phyloP scores from a whole-genome alignment of 495 filamentous ascomycete species.

The Platismatia glauca region DNA sequence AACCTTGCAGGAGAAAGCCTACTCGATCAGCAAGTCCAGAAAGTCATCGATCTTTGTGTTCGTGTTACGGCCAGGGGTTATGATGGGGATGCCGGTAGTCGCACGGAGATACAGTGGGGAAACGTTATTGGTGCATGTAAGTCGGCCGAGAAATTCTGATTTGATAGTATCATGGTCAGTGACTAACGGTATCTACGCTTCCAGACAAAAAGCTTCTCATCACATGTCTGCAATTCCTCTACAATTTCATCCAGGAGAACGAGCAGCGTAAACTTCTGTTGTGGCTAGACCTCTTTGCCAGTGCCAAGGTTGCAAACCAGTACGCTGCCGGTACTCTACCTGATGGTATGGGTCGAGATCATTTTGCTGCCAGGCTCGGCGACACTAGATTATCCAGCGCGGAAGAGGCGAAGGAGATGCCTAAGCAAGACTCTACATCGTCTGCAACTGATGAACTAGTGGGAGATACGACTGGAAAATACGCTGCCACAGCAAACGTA shows the following conservation, averaged over 20 bases:
- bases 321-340: constrained; percentile 21
- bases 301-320: constrained; percentile 44
- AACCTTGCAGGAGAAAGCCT: constrained; percentile 71
- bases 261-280: constrained; percentile 85
- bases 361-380: constrained; percentile 1
- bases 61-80: constrained; percentile 83
- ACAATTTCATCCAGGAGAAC: constrained; percentile 87
- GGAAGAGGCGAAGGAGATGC: neutral
- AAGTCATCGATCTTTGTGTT: constrained; percentile 73
- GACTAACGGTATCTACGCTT: constrained; percentile 6
- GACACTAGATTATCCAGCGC: neutral
- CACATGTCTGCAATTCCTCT: constrained; percentile 79
- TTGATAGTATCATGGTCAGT: neutral
- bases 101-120: constrained; percentile 59
- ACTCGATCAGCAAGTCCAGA: constrained; percentile 75
- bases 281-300: constrained; percentile 77
- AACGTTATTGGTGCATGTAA: constrained; percentile 58
- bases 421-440: neutral
- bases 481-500: neutral
- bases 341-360: constrained; percentile 16
- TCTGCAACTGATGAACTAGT: neutral
- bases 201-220: constrained; percentile 81
- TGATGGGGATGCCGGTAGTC: constrained; percentile 64
- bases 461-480: neutral
- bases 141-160: constrained; percentile 17